Base-by-base conservation (phyloP, 805 yeast species). In the Candida taoyuanica region DNA sequence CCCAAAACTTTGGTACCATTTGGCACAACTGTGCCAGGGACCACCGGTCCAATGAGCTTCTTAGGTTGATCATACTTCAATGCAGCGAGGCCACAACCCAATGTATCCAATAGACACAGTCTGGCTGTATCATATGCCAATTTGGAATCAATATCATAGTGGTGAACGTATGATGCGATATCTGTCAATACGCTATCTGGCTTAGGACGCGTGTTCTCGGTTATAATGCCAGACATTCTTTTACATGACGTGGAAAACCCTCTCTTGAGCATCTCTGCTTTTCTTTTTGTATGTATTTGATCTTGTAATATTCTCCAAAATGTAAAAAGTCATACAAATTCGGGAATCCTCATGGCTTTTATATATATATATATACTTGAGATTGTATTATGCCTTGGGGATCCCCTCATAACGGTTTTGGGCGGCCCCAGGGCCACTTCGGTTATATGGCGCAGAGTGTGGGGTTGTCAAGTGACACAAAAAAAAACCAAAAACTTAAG, bases 21-120 rank as follows among this genome's bases (percentile, higher is more conserved):
- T 21, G 78, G 76, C 9, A 74, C 76, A 23, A 57, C 50, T 5
- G 76, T 70, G 3, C 78, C 79, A 17, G 78, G 77, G 4, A 75
- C 77, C n/a, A 71, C 68, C 5, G 81, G 82, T 30, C 73, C 71
- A 43, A 76, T 65, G 29, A 76, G 58, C 16, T 61, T 55, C 25
- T 64, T 56, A 37, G 76, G 74, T 47, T 73, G 74, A 17, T 63
- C 62, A 57, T 73, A 72, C 55, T 73, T 70, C 47, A 76, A 59
- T 2, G 79, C 80, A 37, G 76, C 81, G 13, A 76, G 61, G 16
- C 81, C 81, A 53, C 81, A 75, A 5, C 82, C 82, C 20, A 76
- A 54, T 4, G 81, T 73, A 49, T 76, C 82, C 26, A 76, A 56
- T 29, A 76, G 57, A 53, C 81, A 76, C 19, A 73, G 60, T 33